Conservation (phyloP, 176 grass and related monocot species). For the Raddia distichophylla region DNA sequence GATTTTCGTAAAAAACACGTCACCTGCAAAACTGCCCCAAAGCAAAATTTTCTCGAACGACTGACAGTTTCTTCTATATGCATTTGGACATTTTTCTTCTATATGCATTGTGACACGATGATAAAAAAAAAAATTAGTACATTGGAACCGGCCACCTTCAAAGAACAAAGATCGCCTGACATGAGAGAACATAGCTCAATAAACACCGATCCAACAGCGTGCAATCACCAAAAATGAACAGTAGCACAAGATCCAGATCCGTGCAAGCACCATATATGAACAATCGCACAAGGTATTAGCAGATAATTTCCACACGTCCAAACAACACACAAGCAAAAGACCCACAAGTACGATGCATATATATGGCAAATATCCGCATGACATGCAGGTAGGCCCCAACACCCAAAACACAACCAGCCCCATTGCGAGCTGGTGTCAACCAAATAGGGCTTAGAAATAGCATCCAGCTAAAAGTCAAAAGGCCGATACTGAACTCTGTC, state of each 20-base stretch:
- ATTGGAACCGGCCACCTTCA: too few species aligned
- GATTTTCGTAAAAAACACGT: too few species aligned
- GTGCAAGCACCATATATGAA: neutral
- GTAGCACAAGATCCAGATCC: neutral
- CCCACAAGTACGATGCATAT: neutral
- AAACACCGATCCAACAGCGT: neutral
- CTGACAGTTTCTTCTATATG: too few species aligned
- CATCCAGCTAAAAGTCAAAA: neutral
- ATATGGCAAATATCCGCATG: neutral
- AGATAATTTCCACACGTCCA: neutral
- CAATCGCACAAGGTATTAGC: neutral
- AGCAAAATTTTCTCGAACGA: too few species aligned
- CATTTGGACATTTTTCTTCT: too few species aligned
- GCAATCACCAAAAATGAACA: neutral
- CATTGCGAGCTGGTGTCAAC: neutral
- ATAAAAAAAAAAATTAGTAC: too few species aligned
- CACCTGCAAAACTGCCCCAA: too few species aligned
- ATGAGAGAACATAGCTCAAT: neutral
- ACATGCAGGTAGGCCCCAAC: slow-evolving; percentile 1
- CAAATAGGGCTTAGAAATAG: neutral
- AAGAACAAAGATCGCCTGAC: too few species aligned
- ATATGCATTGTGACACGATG: too few species aligned
- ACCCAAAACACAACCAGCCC: neutral
- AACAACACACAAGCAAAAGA: neutral
- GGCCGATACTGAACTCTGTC: neutral